Base-by-base conservation (phyloP, 2,329 filamentous ascomycete species). In the Acrodontium crateriforme region DNA sequence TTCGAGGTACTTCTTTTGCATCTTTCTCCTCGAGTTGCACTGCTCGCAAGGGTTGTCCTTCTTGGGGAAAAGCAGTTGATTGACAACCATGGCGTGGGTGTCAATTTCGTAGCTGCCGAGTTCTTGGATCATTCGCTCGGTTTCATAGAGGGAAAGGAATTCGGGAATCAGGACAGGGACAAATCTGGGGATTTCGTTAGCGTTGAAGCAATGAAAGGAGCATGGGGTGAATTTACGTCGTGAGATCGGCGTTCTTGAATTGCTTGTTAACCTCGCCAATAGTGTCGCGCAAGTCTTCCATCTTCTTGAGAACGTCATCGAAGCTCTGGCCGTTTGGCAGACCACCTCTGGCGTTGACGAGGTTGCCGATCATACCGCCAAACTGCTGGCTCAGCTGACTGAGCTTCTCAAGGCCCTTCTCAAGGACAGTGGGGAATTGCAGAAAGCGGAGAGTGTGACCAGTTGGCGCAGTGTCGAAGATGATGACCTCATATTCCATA, bases 121-220 rank as follows among this genome's bases (percentile, higher is more conserved):
- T 63, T 98, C 89, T 66, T 98, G 89, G 47, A 98, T 95, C 89
- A 98, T 95, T 47, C 89, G 80, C 66, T 98, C 89, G 37, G 89
- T 98, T 68, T 98, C 89, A 63, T 98, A 98, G 28, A 98, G 68
- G 19, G 78, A 85, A 46, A 98, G 59, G 63, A 98, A 98, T 60
- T 98, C 89, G 29, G 89, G 82, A 54, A 98, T 98, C 57, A 89
- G 93, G 36, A 98, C 89, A 55, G 89, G 95, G 29, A 98, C 84
- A 50, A 98, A 98, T 0, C 20, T 22, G 8, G n/a, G 4, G 18
- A 12, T 22, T 22, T 4, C 10, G 20, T 22, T 22, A 22, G 20
- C 20, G 8, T 9, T 17, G n/a, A n/a, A n/a, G n/a, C n/a, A 18
- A n/a, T 11, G 13, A 12, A 12, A n/a, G 2, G 6, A 7, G 10